A percentile compares a stretch with the other conserved stretches of the same genome.
Conservation (phyloP, 345 rosid genomes). For the Syzygium grande region DNA sequence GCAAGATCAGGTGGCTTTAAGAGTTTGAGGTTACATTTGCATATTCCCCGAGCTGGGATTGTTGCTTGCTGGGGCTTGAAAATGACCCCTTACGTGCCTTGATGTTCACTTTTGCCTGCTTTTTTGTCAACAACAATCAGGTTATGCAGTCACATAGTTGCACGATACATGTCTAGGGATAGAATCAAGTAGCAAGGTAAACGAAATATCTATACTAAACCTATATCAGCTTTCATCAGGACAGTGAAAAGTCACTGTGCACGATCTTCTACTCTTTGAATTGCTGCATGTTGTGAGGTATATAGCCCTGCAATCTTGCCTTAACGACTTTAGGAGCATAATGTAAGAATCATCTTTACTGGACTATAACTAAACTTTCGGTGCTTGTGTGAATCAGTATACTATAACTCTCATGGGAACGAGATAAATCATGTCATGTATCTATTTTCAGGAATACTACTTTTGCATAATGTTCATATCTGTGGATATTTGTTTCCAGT, state of each 20-base stretch:
- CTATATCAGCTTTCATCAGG: not conserved
- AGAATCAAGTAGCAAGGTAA: not conserved
- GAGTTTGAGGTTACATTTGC: conserved; percentile 31
- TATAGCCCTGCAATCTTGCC: not conserved
- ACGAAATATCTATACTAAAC: not conserved
- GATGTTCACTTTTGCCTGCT: not conserved
- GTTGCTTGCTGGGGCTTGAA: not conserved
- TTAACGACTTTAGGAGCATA: not conserved
- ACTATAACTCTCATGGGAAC: not conserved
- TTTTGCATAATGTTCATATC: not conserved
- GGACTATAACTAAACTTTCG: not conserved
- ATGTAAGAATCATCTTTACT: not conserved
- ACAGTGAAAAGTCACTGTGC: not conserved
- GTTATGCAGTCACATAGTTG: not conserved
- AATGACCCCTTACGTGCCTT: not conserved
- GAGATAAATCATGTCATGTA: not conserved
- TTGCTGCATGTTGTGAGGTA: not conserved
- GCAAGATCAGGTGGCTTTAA: conserved; percentile 91
- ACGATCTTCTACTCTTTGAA: not conserved
- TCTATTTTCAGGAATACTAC: not conserved
- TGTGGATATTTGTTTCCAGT: not conserved
- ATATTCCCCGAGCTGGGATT: not conserved
- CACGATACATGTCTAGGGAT: not conserved
- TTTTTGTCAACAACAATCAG: not conserved
- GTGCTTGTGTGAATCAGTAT: not conserved